These are phyloP conservation scores for Elsinoe fawcettii DNA, from an alignment of 2,329 filamentous ascomycete genomes.

Conservation along the genomic window DNA sequence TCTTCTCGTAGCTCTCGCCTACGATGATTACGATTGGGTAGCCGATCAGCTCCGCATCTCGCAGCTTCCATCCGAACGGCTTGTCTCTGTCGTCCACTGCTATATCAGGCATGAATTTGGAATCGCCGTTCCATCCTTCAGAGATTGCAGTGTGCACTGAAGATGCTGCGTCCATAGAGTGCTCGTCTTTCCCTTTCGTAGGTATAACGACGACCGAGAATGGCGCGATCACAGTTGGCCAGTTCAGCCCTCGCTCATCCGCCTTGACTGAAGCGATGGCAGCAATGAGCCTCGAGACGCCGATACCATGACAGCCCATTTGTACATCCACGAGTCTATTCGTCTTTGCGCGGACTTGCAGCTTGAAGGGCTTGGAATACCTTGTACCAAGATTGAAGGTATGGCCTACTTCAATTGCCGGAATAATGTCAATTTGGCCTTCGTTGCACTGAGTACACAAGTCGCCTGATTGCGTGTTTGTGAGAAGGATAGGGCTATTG, in stretches of 20 bases:
- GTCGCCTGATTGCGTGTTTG: slow-evolving; percentile 60
- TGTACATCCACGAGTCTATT: slow-evolving; percentile 53
- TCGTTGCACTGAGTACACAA: slow-evolving; percentile 61
- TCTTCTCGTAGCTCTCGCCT: slow-evolving; percentile 59
- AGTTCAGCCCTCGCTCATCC: slow-evolving; percentile 69
- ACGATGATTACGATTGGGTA: slow-evolving; percentile 78
- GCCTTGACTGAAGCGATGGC: slow-evolving; percentile 71
- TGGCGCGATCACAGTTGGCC: slow-evolving; percentile 80
- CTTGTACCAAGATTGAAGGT: slow-evolving; percentile 89
- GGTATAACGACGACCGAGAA: slow-evolving; percentile 67
- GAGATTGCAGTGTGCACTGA: not conserved
- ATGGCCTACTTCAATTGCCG: slow-evolving; percentile 83
- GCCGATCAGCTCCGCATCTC: slow-evolving; percentile 81
- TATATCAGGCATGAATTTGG: not conserved
- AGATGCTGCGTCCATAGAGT: slow-evolving; percentile 12
- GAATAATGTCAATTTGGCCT: slow-evolving; percentile 57
- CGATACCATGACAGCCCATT: slow-evolving; percentile 97
- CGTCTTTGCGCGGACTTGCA: slow-evolving; percentile 45
- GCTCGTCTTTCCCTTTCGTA: slow-evolving; percentile 20
- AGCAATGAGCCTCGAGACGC: slow-evolving; percentile 81
- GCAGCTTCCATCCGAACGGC: slow-evolving; percentile 73
- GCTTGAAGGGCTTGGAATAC: slow-evolving; percentile 69
- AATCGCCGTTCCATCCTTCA: not conserved
- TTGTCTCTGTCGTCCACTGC: slow-evolving; percentile 64
- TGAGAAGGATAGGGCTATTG: slow-evolving; percentile 49